Base-by-base conservation (phyloP, 2,329 filamentous ascomycete species). In the Hortaea werneckii region DNA sequence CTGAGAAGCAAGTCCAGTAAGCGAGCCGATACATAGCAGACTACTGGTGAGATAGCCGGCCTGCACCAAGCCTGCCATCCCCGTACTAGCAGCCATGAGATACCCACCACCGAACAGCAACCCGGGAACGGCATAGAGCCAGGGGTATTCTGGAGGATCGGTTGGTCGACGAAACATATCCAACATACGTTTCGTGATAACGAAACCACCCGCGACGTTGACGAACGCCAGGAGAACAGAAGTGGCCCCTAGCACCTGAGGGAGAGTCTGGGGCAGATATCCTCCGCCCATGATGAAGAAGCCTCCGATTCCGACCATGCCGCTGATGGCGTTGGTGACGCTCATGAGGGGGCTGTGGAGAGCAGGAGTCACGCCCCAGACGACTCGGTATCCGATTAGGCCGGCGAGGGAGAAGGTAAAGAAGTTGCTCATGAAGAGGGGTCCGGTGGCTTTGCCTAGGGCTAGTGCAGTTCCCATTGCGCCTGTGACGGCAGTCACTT, bases 101-200 rank as follows among this genome's bases (percentile, higher is more conserved):
- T 85, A 94, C 0, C 87, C 87, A 30, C 85, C 86, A 3, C 85
- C 84, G 53, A 90, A 94, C 0, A 94, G 57, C 3, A 79, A 69
- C 11, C 79, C 87, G 0, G 87, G 87, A 46, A 94, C 70, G 1
- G 80, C 84, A 58, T 92, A 94, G 1, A 94, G 70, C 85, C 85
- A 94, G 0, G 85, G 85, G 54, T 90, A 94, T 62, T 95, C 88
- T 0, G 84, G 80, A 29, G 87, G 88, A 55, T 94, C 88, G 4
- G 86, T 92, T 27, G 86, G 83, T 9, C 85, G 77, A 61, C 84
- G 85, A 62, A 90, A 90, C 85, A 90, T 90, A 63, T 94, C 87
- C 38, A 95, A 72, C 88, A 95, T 95, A 51, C 88, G 77, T 68
- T 94, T 94, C 3, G 87, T 94, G 49, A 95, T 87, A 38, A 94